Evolutionary conservation across 768 basidiomycete species (phyloP), one percentile per base, ranked within the genome.

Genomic region (Dictyophora rubrovolvata): DNA sequence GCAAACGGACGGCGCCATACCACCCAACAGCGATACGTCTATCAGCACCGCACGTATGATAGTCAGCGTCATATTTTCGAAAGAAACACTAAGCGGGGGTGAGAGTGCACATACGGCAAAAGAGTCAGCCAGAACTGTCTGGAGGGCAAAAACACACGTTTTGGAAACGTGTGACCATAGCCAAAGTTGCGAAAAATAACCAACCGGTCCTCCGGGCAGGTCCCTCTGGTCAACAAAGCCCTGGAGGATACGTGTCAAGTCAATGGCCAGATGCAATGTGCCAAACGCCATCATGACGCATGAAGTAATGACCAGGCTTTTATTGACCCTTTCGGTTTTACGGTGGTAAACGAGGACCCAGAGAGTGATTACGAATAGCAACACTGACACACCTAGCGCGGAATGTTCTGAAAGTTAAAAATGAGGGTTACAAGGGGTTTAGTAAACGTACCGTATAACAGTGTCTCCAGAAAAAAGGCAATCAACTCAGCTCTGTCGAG

Each of bases 401-500:
- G 14, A 23, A n/a, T 17, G 35, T 17, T 1, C 5, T 7, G 54
- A 37, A 48, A 21, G 48, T 3, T 8, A 48, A 3, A 9, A n/a
- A n/a, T n/a, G n/a, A 21, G 21, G 9, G n/a, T 48, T 2, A 8
- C 3, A 48, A n/a, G 48, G 21, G 48, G 12, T 35, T 22, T 1
- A 34, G 20, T 21, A 42, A 36, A 23, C 54, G 20, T 11, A 55
- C 54, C 54, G n/a, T 55, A 55, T 14, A 55, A 11, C n/a, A 55
- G 46, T 17, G 54, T 36, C 54, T 55, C 54, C 7, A 55, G 22
- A n/a, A 55, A 55, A 12, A 55, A 37, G 9, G 35, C 54, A 34
- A 55, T n/a, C 21, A 55, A n/a, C 36, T 55, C 54, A n/a, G 54
- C 54, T 23, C 36, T 37, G 34, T 55, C 54, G 36, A 55, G 54